Conservation (phyloP, 2,329 filamentous ascomycete genomes). For the Ophiocordyceps sinensis region DNA sequence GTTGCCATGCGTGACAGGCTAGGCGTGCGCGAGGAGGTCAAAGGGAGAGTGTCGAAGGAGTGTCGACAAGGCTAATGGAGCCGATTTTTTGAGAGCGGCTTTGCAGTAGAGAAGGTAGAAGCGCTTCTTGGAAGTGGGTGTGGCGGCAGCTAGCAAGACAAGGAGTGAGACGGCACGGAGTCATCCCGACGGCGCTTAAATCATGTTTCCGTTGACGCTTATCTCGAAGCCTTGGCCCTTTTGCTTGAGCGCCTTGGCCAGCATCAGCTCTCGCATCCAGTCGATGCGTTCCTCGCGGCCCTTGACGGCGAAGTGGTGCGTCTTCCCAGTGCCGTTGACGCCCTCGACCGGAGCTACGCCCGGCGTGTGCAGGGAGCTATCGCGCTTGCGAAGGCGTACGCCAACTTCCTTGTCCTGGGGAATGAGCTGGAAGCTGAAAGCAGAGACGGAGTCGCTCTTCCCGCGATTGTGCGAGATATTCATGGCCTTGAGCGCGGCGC, state of each 20-base stretch:
- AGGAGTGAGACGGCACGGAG: not conserved
- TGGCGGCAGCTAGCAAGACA: too few relatives aligned
- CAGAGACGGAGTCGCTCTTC: constrained; percentile 44
- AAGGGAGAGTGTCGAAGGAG: too few relatives aligned
- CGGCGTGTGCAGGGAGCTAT: constrained; percentile 27
- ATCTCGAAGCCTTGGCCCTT: constrained; percentile 75
- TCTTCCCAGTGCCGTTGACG: constrained; percentile 56
- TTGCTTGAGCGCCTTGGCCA: constrained; percentile 73
- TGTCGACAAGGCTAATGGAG: too few relatives aligned
- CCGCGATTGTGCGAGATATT: constrained; percentile 41
- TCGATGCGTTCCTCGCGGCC: constrained; percentile 82
- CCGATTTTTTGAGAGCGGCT: too few relatives aligned
- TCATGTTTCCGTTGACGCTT: constrained; percentile 67
- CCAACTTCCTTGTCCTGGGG: constrained; percentile 45
- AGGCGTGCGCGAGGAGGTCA: too few relatives aligned
- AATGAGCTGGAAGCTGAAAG: constrained; percentile 76
- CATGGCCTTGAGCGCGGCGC: constrained; percentile 74
- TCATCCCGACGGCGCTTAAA: constrained; percentile 14
- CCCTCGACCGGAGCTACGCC: constrained; percentile 24
- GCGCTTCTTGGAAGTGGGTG: not conserved
- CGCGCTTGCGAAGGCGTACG: constrained; percentile 37
- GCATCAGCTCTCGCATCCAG: constrained; percentile 92
- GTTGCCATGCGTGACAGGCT: too few relatives aligned
- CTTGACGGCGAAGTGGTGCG: constrained; percentile 87
- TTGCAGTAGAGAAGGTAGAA: not conserved